Base-by-base conservation (phyloP, 2,329 filamentous ascomycete species). In the Ophiostoma piceae region DNA sequence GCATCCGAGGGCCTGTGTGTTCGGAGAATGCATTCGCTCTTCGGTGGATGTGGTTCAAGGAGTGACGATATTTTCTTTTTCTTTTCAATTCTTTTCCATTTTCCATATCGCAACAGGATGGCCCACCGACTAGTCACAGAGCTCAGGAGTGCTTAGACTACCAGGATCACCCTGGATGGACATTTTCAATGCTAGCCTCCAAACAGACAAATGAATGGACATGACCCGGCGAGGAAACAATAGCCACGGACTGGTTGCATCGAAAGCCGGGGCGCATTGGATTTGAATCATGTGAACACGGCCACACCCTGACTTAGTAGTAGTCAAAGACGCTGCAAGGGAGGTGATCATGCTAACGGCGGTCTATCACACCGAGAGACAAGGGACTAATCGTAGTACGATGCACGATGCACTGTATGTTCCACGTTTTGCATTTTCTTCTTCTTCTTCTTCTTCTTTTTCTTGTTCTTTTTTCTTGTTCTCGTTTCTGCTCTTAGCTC, bases 251-350 rank as follows among this genome's bases (percentile, higher is more conserved):
- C 62, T 65, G 35, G 62, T 26, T 65, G 62, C 62, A 65, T 65
- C 29, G 19, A 35, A 32, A 41, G 19, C 66, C 57, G 69, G 62
- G 69, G 69, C 62, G 69, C 69, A 68, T 71, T 67, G 39, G 12
- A 32, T 39, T 57, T 41, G 47, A 35, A 68, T 68, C 69, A 71
- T 71, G 69, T 68, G 69, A 68, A 67, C 66, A 68, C 22, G 32
- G 64, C 35, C 47, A 62, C 57, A 35, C 57, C 26, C 57, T 26
- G 14, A 35, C 43, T 47, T 47, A n/a, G 51, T 47, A 26, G 43
- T 29, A 11, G 22, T 4, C 51, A 57, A 14, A 14, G 22, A 29
- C 19, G 16, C 16, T 47, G 43, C 43, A 26, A 57, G 51, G 51
- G 51, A 26, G 51, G 12, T 26, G 51, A 57, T 57, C 51, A 57